Percentiles rank a stretch among this genome's conserved stretches.
phyloP scores from a whole-genome alignment of 345 rosid genomes.

The Streptanthus diversifolius region DNA sequence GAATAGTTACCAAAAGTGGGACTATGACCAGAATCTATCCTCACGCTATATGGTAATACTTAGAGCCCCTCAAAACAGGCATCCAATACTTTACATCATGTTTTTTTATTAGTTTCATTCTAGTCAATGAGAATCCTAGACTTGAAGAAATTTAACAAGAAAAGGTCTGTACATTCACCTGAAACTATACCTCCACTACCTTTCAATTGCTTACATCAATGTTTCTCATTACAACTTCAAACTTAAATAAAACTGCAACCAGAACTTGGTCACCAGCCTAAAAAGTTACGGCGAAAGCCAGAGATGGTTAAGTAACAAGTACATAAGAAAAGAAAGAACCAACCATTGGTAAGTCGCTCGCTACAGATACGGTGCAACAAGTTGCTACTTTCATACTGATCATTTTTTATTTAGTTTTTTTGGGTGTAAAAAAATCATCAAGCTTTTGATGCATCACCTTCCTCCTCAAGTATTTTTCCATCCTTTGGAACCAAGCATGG shows the following conservation, averaged over 20 bases:
- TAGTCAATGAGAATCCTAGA: slow-evolving; percentile 28
- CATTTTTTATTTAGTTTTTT: neutral
- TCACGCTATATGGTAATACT: slow-evolving; percentile 17
- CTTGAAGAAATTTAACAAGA: slow-evolving; percentile 5
- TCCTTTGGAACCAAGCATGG: slow-evolving; percentile 79
- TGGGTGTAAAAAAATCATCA: neutral
- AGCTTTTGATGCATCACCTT: slow-evolving; percentile 28
- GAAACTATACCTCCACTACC: slow-evolving; percentile 1
- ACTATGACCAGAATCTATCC: slow-evolving; percentile 16
- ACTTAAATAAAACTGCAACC: neutral
- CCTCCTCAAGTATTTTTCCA: slow-evolving; percentile 60
- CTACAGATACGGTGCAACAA: neutral
- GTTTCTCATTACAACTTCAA: neutral
- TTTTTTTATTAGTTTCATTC: slow-evolving; percentile 16
- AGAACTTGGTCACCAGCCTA: neutral
- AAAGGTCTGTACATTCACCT: slow-evolving; percentile 9
- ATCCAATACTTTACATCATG: slow-evolving; percentile 22
- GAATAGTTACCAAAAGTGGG: slow-evolving; percentile 30
- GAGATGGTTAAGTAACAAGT: neutral
- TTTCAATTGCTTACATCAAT: slow-evolving; percentile 21
- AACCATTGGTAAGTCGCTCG: neutral
- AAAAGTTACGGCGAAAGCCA: neutral
- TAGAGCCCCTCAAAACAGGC: slow-evolving; percentile 24
- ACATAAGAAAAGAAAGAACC: neutral
- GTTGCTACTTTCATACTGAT: neutral